These are phyloP conservation scores for Fusarium chuoi DNA, from an alignment of 2,329 filamentous ascomycete genomes.

Conservation along the genomic window DNA sequence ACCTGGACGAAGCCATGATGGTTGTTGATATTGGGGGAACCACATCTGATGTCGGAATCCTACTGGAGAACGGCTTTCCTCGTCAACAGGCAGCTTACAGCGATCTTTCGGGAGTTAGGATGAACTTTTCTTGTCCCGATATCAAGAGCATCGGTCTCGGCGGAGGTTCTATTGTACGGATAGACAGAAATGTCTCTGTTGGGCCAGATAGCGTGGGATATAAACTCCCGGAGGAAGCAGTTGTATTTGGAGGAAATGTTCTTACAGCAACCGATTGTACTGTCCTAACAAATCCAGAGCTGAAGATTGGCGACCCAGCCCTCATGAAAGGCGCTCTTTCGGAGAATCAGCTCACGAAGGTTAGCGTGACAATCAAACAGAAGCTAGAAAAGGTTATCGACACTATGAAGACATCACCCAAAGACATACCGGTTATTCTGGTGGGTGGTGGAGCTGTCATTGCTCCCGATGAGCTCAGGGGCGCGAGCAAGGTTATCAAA, in stretches of 20 bases:
- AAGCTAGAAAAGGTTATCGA: conserved; percentile 68
- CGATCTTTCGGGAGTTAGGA: conserved; percentile 69
- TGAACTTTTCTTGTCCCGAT: conserved; percentile 68
- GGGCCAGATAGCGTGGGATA: conserved; percentile 73
- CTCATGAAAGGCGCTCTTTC: conserved; percentile 49
- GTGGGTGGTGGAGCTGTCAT: conserved; percentile 73
- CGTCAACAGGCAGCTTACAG: conserved; percentile 71
- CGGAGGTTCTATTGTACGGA: conserved; percentile 65
- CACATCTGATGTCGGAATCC: conserved; percentile 70
- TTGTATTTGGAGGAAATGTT: conserved; percentile 66
- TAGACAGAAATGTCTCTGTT: conserved; percentile 54
- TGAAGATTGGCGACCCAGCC: conserved; percentile 55
- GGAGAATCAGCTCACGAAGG: conserved; percentile 50
- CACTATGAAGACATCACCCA: conserved; percentile 70
- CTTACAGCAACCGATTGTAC: conserved; percentile 69
- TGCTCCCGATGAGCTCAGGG: conserved; percentile 63
- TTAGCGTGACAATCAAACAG: conserved; percentile 54
- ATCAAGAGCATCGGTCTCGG: conserved; percentile 70
- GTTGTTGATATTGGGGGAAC: conserved; percentile 76
- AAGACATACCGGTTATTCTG: conserved; percentile 68
- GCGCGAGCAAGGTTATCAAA: conserved; percentile 66
- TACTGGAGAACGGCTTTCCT: conserved; percentile 71
- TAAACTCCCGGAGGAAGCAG: conserved; percentile 62
- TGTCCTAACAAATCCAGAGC: conserved; percentile 46
- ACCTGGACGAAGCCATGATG: conserved; percentile 57